Conservation (phyloP, 768 basidiomycete species). For the Strobilomyces dryophilus region DNA sequence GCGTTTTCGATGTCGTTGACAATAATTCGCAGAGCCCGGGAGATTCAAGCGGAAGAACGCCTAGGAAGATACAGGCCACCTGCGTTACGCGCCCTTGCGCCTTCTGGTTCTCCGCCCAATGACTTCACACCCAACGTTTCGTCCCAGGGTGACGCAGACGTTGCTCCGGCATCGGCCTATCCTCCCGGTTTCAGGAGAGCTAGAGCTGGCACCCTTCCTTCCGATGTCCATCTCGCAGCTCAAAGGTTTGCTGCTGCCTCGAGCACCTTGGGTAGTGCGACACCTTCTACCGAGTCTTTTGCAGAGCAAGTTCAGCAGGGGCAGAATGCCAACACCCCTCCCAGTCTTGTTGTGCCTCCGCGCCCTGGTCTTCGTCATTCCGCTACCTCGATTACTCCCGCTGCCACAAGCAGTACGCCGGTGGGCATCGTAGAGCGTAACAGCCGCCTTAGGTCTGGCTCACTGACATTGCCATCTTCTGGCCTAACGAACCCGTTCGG, state of each 20-base stretch:
- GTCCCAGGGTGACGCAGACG: slow-evolving; percentile 53
- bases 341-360: slow-evolving; percentile 43
- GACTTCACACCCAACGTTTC: slow-evolving; percentile 57
- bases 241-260: slow-evolving; percentile 74
- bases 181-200: slow-evolving; percentile 89
- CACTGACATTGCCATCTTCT: slow-evolving; percentile 79
- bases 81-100: slow-evolving; percentile 63
- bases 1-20: slow-evolving; percentile 18
- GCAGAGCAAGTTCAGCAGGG: slow-evolving; percentile 40
- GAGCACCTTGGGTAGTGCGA: slow-evolving; percentile 47
- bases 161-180: slow-evolving; percentile 69
- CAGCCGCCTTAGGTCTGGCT: slow-evolving; percentile 89
- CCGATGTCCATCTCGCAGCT: slow-evolving; percentile 86
- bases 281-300: slow-evolving; percentile 49
- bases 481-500: slow-evolving; percentile 83
- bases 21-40: slow-evolving; percentile 59
- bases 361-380: slow-evolving; percentile 74
- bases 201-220: slow-evolving; percentile 96
- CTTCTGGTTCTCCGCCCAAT: slow-evolving; percentile 70
- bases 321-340: slow-evolving; percentile 35
- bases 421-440: slow-evolving; percentile 50
- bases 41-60: slow-evolving; percentile 76
- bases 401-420: slow-evolving; percentile 40
- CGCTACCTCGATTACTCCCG: slow-evolving; percentile 57
- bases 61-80: slow-evolving; percentile 75